A percentile compares a stretch with the other conserved stretches of the same genome.
Evolutionary conservation across 768 basidiomycete species (phyloP).

Genomic region (Erythrobasidium yunnanense): DNA sequence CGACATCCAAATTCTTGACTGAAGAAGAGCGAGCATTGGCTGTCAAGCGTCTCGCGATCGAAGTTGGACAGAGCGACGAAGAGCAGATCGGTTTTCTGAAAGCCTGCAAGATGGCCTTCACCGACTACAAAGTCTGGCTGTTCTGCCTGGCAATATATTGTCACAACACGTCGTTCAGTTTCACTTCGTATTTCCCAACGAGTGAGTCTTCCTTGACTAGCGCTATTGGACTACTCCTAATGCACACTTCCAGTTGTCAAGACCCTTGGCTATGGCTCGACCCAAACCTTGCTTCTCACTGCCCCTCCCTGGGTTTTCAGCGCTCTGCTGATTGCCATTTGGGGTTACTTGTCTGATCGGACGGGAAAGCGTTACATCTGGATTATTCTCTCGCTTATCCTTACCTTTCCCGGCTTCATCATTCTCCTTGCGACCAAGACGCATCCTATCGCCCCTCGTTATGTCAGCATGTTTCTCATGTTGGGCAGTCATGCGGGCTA

Average conservation of each 20-base stretch:
- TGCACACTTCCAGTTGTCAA: neutral
- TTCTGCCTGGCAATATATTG: conserved; percentile 5
- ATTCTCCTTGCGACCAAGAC: neutral
- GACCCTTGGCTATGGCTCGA: neutral
- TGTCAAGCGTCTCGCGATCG: conserved; percentile 1
- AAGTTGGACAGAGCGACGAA: neutral
- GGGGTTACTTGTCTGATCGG: neutral
- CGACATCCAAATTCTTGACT: neutral
- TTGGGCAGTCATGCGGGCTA: neutral
- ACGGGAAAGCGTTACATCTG: neutral
- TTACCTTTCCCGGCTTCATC: conserved; percentile 5
- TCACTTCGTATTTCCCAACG: conserved; percentile 2
- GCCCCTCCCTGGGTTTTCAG: conserved; percentile 4
- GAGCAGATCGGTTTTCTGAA: neutral
- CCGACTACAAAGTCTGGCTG: neutral
- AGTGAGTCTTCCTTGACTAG: neutral
- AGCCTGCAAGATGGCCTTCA: neutral
- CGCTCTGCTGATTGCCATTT: neutral
- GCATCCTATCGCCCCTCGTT: neutral
- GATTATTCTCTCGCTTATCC: neutral
- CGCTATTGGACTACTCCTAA: neutral
- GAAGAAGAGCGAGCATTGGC: conserved; percentile 2
- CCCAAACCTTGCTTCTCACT: neutral
- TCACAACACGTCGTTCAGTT: neutral
- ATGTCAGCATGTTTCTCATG: conserved; percentile 2